Base-by-base conservation (phyloP, 140 eudicot species). In the Cichorium intybus region DNA sequence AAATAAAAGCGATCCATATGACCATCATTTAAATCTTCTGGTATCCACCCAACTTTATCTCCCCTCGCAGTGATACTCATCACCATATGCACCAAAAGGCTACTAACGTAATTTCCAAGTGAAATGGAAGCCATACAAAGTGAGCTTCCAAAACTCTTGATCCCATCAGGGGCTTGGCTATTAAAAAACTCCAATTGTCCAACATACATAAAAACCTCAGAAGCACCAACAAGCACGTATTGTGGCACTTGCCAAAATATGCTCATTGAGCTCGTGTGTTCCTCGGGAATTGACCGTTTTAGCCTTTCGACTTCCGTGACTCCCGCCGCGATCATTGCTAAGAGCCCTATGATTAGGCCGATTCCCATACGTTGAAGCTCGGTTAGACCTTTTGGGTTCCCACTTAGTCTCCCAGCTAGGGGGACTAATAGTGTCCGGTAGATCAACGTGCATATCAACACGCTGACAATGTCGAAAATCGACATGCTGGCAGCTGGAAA, bases 401-500 rank as follows among this genome's bases (percentile, higher is more conserved):
- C 75, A 21, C 85, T 83, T n/a, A 93, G 21, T 24, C 51, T 67
- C 7, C 90, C 81, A 7, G 95, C 90, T 45, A 88, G 4, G 0
- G 99, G 95, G 50, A 88, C 80, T 21, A 93, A 58, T 9, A 93
- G 62, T 48, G 71, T 76, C 2, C 85, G 83, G 56, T 88, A 88
- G 21, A 93, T 24, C 16, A 82, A 64, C 1, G 99, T 81, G 88
- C 72, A 88, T 0, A 80, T 2, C 41, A 93, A 88, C 57, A 93
- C 99, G 23, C 94, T 86, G 18, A 84, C 64, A 11, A 93, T 88
- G 81, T 93, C 97, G 39, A 93, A 93, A 4, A 75, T 79, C 0
- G 99, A 88, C 89, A 93, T 93, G 75, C 99, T 88, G 28, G 99
- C 99, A 0, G 99, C 99, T 0, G 97, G 99, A 61, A 93, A 65